Percentiles rank a stretch among this genome's conserved stretches.
Evolutionary conservation across 192 early-diverging fungal genomes (phyloP).

Genomic region (Backusella sp.): DNA sequence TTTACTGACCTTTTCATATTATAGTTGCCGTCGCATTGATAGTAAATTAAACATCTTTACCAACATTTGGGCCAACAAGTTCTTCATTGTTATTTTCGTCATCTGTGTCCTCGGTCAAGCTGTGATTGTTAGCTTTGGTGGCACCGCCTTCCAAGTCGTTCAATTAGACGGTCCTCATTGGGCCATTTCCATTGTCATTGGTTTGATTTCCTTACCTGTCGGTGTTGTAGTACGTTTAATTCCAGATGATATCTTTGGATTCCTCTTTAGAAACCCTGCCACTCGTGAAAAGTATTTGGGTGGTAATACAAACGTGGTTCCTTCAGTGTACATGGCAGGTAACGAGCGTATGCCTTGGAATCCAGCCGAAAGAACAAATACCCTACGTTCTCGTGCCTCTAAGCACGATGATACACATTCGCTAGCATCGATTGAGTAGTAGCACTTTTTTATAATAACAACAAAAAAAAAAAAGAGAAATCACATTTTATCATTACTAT

Average conservation of each 20-base stretch:
- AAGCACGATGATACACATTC: background rate
- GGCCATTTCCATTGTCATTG: slow-evolving; percentile 77
- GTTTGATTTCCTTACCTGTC: slow-evolving; percentile 75
- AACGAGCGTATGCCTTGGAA: slow-evolving; percentile 47
- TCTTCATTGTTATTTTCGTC: slow-evolving; percentile 78
- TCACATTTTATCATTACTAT: background rate
- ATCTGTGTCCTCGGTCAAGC: slow-evolving; percentile 76
- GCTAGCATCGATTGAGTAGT: too few species aligned
- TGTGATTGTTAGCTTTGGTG: slow-evolving; percentile 92
- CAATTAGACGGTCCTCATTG: slow-evolving; percentile 71
- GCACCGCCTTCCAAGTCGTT: slow-evolving; percentile 75
- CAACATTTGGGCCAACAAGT: slow-evolving; percentile 69
- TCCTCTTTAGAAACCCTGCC: slow-evolving; percentile 31
- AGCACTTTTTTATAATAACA: too few species aligned
- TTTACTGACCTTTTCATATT: slow-evolving; percentile 15
- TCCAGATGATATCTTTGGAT: slow-evolving; percentile 61
- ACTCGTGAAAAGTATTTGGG: slow-evolving; percentile 25
- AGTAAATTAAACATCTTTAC: slow-evolving; percentile 86
- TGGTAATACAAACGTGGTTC: background rate
- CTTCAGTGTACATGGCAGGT: slow-evolving; percentile 30
- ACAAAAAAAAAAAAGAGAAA: background rate
- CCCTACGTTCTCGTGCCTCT: too few species aligned
- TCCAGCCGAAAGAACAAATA: background rate
- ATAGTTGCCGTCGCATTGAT: slow-evolving; percentile 69
- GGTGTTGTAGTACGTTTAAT: slow-evolving; percentile 81